A percentile compares a stretch with the other conserved stretches of the same genome.
Evolutionary conservation across 768 basidiomycete genomes (phyloP).

Genomic region (Mycena floridula): DNA sequence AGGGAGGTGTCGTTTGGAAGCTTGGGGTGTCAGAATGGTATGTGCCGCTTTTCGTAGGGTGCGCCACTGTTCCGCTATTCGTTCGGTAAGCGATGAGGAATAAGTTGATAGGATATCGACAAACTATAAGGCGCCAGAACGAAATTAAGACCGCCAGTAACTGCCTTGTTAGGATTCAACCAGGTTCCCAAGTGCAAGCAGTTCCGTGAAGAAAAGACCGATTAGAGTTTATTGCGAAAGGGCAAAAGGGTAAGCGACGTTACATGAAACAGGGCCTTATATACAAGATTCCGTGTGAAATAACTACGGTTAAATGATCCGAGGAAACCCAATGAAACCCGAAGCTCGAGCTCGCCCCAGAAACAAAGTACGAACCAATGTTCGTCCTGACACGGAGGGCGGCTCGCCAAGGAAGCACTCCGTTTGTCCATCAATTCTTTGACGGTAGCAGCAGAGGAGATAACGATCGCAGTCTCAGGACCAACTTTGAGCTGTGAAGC

Average conservation of each 20-base stretch:
- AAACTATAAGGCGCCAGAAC: constrained; percentile 7
- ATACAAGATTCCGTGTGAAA: too few relatives aligned
- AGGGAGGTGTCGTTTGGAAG: constrained; percentile 12
- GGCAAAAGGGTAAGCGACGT: too few relatives aligned
- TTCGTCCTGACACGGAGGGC: constrained; percentile 15
- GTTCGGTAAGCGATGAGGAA: not conserved
- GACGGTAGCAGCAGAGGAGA: constrained; percentile 14
- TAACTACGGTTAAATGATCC: too few relatives aligned
- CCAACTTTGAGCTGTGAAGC: constrained; percentile 16
- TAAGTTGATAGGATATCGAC: not conserved
- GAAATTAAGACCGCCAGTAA: constrained; percentile 12
- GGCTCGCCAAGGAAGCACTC: constrained; percentile 14
- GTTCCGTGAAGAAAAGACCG: too few relatives aligned
- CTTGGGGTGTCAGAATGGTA: constrained; percentile 13
- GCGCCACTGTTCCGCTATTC: constrained; percentile 10
- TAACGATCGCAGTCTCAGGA: constrained; percentile 15
- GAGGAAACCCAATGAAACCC: too few relatives aligned
- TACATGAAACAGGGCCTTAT: too few relatives aligned
- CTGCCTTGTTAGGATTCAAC: too few relatives aligned
- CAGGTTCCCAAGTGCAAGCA: too few relatives aligned
- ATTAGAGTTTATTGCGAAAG: too few relatives aligned
- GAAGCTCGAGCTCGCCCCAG: too few relatives aligned
- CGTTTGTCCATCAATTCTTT: constrained; percentile 23
- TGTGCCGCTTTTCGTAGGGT: constrained; percentile 9
- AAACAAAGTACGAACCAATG: too few relatives aligned